phyloP scores from a whole-genome alignment of 345 rosid species.

The Lepidium africanum region DNA sequence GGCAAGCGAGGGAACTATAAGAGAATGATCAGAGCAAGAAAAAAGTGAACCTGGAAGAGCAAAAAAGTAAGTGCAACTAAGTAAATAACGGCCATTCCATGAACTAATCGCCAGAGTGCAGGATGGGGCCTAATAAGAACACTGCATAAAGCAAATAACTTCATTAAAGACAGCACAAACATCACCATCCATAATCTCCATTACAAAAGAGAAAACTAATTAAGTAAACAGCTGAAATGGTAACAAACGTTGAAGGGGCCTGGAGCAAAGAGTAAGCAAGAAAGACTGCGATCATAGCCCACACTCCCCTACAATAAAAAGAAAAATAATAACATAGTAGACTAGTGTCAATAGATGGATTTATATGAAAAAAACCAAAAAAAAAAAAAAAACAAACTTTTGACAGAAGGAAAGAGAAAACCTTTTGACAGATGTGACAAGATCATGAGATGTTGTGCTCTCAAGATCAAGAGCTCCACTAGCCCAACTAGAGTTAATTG shows the following conservation, averaged over 20 bases:
- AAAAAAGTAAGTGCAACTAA: slow-evolving; percentile 87
- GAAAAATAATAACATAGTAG: slow-evolving; percentile 3
- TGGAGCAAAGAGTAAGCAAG: slow-evolving; percentile 95
- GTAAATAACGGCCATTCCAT: slow-evolving; percentile 95
- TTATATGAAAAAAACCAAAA: background rate
- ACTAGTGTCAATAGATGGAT: slow-evolving; percentile 10
- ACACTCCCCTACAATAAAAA: slow-evolving; percentile 69
- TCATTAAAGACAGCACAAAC: slow-evolving; percentile 12
- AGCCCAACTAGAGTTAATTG: slow-evolving; percentile 59
- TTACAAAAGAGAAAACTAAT: background rate
- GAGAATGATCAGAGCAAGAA: slow-evolving; percentile 1
- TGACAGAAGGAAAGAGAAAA: slow-evolving; percentile 17
- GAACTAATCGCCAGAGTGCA: slow-evolving; percentile 96
- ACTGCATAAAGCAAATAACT: slow-evolving; percentile 37
- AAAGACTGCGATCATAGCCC: slow-evolving; percentile 99
- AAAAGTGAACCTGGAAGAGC: slow-evolving; percentile 84
- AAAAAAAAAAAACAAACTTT: background rate
- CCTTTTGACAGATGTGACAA: slow-evolving; percentile 94
- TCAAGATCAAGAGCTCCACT: slow-evolving; percentile 97
- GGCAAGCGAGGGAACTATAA: background rate
- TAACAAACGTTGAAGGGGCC: slow-evolving; percentile 83
- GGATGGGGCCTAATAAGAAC: slow-evolving; percentile 97
- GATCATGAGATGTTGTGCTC: slow-evolving; percentile 47
- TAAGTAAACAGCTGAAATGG: background rate
- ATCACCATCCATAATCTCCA: background rate